Conservation (phyloP, 1,139 yeast genomes). For the Taphrina populina region DNA sequence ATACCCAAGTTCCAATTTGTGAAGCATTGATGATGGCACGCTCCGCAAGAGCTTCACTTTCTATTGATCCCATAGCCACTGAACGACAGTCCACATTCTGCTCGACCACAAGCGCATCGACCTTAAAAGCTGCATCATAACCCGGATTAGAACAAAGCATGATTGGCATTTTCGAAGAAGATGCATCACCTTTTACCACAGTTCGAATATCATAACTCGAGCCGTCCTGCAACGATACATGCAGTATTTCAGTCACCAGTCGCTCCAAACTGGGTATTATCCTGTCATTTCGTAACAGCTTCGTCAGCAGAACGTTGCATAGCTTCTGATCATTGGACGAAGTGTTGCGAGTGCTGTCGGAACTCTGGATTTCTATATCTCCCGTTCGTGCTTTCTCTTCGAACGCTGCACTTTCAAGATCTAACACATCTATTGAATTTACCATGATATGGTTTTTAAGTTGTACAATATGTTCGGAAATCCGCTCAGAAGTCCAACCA, state of each 20-base stretch:
- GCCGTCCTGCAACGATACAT: background rate
- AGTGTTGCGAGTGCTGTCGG: no score
- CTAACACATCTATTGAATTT: no score
- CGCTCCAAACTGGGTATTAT: conserved; percentile 37
- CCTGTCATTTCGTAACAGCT: conserved; percentile 40
- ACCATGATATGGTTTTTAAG: no score
- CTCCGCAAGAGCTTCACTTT: conserved; percentile 61
- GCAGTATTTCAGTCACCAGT: conserved; percentile 21
- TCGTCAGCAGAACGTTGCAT: conserved; percentile 37
- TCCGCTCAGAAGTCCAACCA: no score
- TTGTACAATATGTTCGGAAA: no score
- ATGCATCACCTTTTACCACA: conserved; percentile 38
- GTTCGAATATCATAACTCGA: conserved; percentile 35
- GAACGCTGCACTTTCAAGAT: no score
- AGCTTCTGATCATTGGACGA: no score
- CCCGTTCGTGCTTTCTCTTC: no score
- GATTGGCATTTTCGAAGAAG: conserved; percentile 47
- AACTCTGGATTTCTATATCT: no score
- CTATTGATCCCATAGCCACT: conserved; percentile 75
- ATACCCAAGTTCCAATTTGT: conserved; percentile 60
- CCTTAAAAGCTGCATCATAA: conserved; percentile 62
- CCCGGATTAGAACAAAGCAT: conserved; percentile 63
- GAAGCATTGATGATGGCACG: conserved; percentile 53
- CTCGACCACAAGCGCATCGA: conserved; percentile 51
- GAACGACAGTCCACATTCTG: conserved; percentile 45